Evolutionary conservation across 1,284 basidiomycete genomes (phyloP).

Genomic region (Volvariella volvacea): DNA sequence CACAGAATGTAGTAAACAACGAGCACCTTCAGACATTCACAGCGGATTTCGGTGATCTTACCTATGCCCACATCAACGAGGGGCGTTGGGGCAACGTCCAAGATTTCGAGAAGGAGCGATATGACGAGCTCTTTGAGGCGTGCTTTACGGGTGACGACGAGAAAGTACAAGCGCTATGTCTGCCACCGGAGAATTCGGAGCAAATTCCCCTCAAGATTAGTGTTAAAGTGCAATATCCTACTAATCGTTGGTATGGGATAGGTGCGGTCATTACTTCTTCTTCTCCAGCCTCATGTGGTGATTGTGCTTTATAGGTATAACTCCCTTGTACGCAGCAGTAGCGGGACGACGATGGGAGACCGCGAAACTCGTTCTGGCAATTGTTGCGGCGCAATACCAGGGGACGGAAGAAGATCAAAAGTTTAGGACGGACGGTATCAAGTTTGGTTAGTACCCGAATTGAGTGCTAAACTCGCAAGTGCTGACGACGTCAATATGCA

Average conservation of each 20-base stretch:
- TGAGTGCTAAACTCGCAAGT: background rate
- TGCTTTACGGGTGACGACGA: conserved; percentile 42
- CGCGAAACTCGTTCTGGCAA: conserved; percentile 44
- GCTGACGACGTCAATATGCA: conserved; percentile 4
- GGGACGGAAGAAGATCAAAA: background rate
- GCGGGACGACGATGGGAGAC: conserved; percentile 44
- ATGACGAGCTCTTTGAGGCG: conserved; percentile 48
- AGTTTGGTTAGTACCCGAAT: conserved; percentile 24
- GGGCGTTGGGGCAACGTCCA: too few relatives aligned
- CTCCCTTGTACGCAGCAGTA: conserved; percentile 42
- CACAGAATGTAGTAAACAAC: background rate
- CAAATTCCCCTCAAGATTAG: background rate
- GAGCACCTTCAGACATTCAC: conserved; percentile 4
- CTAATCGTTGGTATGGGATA: background rate
- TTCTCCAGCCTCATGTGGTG: too few relatives aligned
- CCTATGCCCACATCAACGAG: conserved; percentile 11
- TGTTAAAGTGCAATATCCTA: background rate
- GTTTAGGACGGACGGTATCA: background rate
- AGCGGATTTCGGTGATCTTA: conserved; percentile 7
- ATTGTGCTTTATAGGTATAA: conserved; percentile 34
- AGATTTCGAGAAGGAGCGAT: conserved; percentile 24
- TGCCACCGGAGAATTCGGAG: too few relatives aligned
- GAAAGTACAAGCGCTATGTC: too few relatives aligned
- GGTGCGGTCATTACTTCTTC: too few relatives aligned
- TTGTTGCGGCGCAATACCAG: conserved; percentile 43